Percentiles rank a stretch among this genome's conserved stretches.
Conservation (phyloP, 2,329 filamentous ascomycete species). For the Colletotrichum sp. region DNA sequence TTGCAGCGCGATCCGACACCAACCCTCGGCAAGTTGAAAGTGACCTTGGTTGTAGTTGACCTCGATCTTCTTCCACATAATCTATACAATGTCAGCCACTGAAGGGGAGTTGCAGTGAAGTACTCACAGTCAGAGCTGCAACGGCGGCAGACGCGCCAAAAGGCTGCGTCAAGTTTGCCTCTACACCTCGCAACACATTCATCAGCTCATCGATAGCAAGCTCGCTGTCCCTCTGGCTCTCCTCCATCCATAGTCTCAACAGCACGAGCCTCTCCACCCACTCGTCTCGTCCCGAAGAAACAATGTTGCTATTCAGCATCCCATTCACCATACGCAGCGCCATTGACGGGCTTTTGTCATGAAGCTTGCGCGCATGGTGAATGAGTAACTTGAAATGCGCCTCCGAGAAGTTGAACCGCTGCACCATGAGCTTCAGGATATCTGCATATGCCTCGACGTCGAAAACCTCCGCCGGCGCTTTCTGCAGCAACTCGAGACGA, state of each 20-base stretch:
- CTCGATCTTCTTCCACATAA: slow-evolving; percentile 85
- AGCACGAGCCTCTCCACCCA: slow-evolving; percentile 76
- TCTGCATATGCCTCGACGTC: slow-evolving; percentile 52
- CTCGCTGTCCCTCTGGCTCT: slow-evolving; percentile 44
- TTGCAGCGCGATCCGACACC: slow-evolving; percentile 76
- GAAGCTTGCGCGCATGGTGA: slow-evolving; percentile 70
- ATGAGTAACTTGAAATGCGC: slow-evolving; percentile 70
- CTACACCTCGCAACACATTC: slow-evolving; percentile 36
- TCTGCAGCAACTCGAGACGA: slow-evolving; percentile 69
- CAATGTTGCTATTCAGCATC: slow-evolving; percentile 64
- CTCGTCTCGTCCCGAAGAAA: slow-evolving; percentile 49
- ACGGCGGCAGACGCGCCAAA: slow-evolving; percentile 67
- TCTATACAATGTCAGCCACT: slow-evolving; percentile 45
- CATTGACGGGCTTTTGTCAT: slow-evolving; percentile 54
- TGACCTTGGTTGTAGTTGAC: slow-evolving; percentile 56
- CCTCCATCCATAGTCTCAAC: slow-evolving; percentile 70
- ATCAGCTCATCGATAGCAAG: slow-evolving; percentile 26
- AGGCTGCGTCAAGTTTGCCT: slow-evolving; percentile 45
- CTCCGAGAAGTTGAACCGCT: slow-evolving; percentile 63
- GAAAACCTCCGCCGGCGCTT: slow-evolving; percentile 49
- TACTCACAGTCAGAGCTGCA: slow-evolving; percentile 68
- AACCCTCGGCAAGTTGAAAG: slow-evolving; percentile 63
- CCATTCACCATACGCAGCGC: slow-evolving; percentile 63
- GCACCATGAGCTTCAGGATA: slow-evolving; percentile 67
- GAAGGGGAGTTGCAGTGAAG: fast-evolving